Evolutionary conservation across 305 asterid genomes (phyloP), one percentile per base, ranked within the genome.

Genomic region (Petunia hybrid): DNA sequence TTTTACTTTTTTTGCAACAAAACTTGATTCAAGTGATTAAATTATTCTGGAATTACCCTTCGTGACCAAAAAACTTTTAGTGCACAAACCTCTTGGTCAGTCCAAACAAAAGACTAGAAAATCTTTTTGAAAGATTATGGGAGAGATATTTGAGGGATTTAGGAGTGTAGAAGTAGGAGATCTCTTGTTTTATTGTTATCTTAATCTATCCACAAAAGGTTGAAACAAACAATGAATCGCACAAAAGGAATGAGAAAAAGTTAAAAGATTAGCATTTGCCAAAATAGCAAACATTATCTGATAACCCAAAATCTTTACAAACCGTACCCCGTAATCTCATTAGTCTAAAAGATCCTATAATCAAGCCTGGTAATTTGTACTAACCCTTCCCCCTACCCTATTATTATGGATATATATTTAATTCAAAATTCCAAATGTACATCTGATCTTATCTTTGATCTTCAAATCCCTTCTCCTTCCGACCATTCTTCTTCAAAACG

Each of bases 391-490:
- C 5, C 60, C 60, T 8, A 1, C 7, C 35, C 36, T 4, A 71
- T 71, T 71, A 71, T 46, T 71, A 71, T 71, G 35, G 61, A 35
- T 9, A 71, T 71, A 71, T 71, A 66, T 39, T 66, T 7, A 10
- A 53, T 66, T 57, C 59, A 22, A 22, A 22, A 22, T 22, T 22
- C 42, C 22, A 70, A 70, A 46, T 9, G 16, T 10, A 5, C 48
- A 48, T 14, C 56, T 59, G 22, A 60, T 78, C 46, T 85, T 83
- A 85, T 81, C 74, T 81, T 80, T 77, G 87, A 80, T 82, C 89
- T 74, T 59, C 87, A 80, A 79, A 87, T 45, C 90, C 89, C 56
- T 68, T 85, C 83, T 61, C 85, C 76, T 85, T 78, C 68, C 83
- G 82, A 36, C 62, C 63, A 51, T 45, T 57, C 80, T 70, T 85